Conservation (phyloP, 345 rosid genomes). For the Erodium maritimum region DNA sequence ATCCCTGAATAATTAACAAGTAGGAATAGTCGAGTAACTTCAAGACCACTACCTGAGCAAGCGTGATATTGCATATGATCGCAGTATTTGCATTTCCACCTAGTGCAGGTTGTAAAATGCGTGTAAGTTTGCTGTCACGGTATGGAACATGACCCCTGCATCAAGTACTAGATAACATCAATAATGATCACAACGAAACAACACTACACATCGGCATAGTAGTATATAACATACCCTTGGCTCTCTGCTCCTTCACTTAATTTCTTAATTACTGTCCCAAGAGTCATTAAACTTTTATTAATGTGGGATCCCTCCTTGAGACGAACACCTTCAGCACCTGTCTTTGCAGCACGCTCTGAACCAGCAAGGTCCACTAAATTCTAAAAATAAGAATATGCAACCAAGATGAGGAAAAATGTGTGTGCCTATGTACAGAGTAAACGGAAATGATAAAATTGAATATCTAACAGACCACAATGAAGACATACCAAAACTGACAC, state of each 20-base stretch:
- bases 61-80: constrained; percentile 89
- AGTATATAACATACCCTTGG: constrained; percentile 55
- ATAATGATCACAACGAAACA: neutral
- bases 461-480: neutral
- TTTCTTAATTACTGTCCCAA: constrained; percentile 87
- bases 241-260: constrained; percentile 91
- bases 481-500: constrained; percentile 79
- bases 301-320: constrained; percentile 94
- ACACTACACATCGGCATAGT: neutral
- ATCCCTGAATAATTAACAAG: neutral
- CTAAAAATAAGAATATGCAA: constrained; percentile 23
- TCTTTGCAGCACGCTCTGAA: constrained; percentile 96
- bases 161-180: constrained; percentile 9
- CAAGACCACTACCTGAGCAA: constrained; percentile 59
- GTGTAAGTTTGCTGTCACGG: constrained; percentile 93
- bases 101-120: constrained; percentile 90
- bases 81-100: constrained; percentile 99
- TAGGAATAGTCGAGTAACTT: constrained; percentile 2
- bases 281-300: constrained; percentile 87
- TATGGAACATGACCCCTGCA: constrained; percentile 93
- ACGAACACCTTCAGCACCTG: constrained; percentile 97
- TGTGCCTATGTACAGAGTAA: neutral
- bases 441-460: neutral
- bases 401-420: neutral
- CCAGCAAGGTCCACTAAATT: constrained; percentile 98